Evolutionary conservation across 768 basidiomycete species (phyloP).

Genomic region (Phanerodontia chrysosporium): DNA sequence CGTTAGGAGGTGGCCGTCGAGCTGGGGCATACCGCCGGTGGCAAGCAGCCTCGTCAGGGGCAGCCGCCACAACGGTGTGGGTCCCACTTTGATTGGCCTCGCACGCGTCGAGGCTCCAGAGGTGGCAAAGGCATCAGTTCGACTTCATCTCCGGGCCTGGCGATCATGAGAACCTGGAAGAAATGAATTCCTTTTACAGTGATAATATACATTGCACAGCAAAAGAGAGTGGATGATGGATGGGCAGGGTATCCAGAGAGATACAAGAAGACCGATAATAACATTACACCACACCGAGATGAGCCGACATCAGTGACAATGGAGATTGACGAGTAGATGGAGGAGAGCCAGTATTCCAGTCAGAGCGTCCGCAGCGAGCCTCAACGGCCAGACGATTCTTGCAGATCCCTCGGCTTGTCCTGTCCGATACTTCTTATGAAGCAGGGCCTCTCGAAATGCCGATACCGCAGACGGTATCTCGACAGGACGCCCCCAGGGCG

Average conservation of each 20-base stretch:
- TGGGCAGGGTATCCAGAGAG: slow-evolving; percentile 1
- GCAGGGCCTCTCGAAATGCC: neutral
- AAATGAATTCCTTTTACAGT: slow-evolving; percentile 2
- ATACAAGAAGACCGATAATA: neutral
- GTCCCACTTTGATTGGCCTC: neutral
- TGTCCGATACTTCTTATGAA: neutral
- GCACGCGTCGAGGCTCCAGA: neutral
- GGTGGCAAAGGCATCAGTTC: slow-evolving; percentile 4
- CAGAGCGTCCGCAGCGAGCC: neutral
- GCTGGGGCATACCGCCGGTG: neutral
- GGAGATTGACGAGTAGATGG: neutral
- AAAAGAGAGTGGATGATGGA: neutral
- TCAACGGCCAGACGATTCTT: neutral
- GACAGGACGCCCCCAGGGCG: slow-evolving; percentile 6
- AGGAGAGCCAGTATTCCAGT: neutral
- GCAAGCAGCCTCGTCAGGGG: neutral
- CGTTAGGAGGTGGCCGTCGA: neutral
- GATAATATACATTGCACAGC: neutral
- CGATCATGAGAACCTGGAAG: slow-evolving; percentile 4
- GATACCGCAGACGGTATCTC: neutral
- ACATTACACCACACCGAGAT: slow-evolving; percentile 2
- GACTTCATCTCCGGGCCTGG: neutral
- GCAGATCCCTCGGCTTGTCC: slow-evolving; percentile 5
- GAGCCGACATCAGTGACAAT: neutral
- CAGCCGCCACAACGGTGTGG: neutral